Conservation (phyloP, 106 monocot species). For the Hemerocallis citrina region DNA sequence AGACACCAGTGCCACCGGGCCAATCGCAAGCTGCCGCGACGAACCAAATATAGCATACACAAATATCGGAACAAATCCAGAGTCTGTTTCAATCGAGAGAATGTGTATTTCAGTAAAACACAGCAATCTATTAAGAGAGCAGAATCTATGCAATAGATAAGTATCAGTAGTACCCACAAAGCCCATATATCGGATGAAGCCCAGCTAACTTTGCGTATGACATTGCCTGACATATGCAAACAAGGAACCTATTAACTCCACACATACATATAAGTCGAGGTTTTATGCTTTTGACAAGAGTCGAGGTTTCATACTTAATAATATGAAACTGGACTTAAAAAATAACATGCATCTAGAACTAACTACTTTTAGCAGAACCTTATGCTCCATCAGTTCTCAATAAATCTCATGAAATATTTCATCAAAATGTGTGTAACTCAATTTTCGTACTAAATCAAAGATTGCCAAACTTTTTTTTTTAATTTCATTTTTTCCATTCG, state of each 20-base stretch:
- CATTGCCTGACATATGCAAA: constrained; percentile 55
- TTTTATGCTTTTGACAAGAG: too few species aligned
- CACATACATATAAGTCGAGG: too few species aligned
- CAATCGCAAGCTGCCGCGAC: constrained; percentile 91
- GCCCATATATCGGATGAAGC: constrained; percentile 96
- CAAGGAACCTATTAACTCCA: neutral
- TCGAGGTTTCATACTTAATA: too few species aligned
- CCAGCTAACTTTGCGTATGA: constrained; percentile 98
- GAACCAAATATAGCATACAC: constrained; percentile 94
- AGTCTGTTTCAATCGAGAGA: constrained; percentile 57
- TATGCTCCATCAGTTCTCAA: too few species aligned
- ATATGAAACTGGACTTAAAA: too few species aligned
- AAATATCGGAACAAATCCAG: constrained; percentile 88
- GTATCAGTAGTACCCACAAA: constrained; percentile 56
- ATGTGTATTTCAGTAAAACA: neutral
- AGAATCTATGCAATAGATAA: neutral
- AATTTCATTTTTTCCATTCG: too few species aligned
- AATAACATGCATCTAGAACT: too few species aligned
- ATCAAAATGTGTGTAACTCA: too few species aligned
- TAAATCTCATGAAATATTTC: too few species aligned
- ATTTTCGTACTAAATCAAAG: too few species aligned
- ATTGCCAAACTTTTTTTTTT: too few species aligned
- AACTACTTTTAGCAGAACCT: too few species aligned
- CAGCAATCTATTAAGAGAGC: neutral
- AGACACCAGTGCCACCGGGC: constrained; percentile 90